phyloP scores from a whole-genome alignment of 2,329 filamentous ascomycete genomes.

The Aspergillus carbonarius region DNA sequence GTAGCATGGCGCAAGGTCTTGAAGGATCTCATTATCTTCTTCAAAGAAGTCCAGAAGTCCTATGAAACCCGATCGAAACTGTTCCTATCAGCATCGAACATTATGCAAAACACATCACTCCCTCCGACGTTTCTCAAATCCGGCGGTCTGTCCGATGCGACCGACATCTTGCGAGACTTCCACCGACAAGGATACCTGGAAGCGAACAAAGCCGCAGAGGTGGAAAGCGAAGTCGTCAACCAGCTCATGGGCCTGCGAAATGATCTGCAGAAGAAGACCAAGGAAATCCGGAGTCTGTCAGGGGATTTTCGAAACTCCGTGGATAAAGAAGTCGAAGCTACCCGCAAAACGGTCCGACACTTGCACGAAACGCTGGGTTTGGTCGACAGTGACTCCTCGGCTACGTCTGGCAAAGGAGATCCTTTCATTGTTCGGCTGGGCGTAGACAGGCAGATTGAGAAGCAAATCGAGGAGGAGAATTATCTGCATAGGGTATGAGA shows the following conservation, averaged over 20 bases:
- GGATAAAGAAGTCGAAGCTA: constrained; percentile 88
- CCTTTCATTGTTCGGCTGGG: constrained; percentile 83
- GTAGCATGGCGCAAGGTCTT: constrained; percentile 91
- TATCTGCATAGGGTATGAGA: constrained; percentile 82
- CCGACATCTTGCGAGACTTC: constrained; percentile 75
- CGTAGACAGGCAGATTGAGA: constrained; percentile 87
- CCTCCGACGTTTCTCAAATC: constrained; percentile 75
- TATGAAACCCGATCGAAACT: constrained; percentile 85
- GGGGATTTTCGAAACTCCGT: constrained; percentile 97
- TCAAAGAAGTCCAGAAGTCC: constrained; percentile 83
- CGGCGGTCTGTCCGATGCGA: constrained; percentile 84
- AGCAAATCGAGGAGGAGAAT: constrained; percentile 94
- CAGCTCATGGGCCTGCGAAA: constrained; percentile 81
- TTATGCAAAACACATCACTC: constrained; percentile 74
- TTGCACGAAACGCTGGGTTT: constrained; percentile 80
- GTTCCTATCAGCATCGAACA: constrained; percentile 76
- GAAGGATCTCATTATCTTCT: constrained; percentile 91
- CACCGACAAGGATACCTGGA: constrained; percentile 78
- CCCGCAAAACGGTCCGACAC: constrained; percentile 72
- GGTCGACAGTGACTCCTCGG: constrained; percentile 72
- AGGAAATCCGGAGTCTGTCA: constrained; percentile 91
- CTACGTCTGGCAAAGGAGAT: constrained; percentile 81
- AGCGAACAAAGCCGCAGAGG: constrained; percentile 83
- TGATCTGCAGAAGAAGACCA: constrained; percentile 93
- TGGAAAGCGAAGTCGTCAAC: constrained; percentile 86